phyloP scores from a whole-genome alignment of 371 early-diverging fungal species.

The Synchytrium microbalum region DNA sequence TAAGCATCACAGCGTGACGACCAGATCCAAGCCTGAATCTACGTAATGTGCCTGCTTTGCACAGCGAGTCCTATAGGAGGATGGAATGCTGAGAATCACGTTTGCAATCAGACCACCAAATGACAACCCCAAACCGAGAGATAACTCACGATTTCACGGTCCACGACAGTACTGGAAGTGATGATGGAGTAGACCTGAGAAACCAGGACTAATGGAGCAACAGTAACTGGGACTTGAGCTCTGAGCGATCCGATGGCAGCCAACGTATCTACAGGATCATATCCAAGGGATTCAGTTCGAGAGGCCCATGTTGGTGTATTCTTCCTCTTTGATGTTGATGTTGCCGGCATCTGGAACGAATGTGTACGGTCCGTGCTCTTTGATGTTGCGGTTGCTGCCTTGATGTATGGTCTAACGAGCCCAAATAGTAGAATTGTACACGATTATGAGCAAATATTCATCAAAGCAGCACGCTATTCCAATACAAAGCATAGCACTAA shows the following conservation, averaged over 20 bases:
- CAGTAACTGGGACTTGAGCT: neutral
- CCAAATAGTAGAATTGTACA: no score
- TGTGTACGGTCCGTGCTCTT: constrained; percentile 7
- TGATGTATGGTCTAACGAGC: no score
- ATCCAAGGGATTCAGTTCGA: neutral
- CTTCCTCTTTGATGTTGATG: no score
- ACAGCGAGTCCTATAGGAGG: neutral
- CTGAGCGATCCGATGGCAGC: neutral
- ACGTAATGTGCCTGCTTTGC: neutral
- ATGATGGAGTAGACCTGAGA: neutral
- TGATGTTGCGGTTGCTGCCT: no score
- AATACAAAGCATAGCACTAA: no score
- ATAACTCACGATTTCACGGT: neutral
- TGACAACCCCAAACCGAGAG: no score
- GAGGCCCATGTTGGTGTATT: neutral
- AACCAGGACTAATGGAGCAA: neutral
- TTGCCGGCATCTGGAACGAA: no score
- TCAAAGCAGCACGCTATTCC: no score
- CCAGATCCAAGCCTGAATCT: neutral
- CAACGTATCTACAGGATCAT: neutral
- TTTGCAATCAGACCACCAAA: no score
- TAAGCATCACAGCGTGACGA: neutral
- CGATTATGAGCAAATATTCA: no score
- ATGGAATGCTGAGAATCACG: no score
- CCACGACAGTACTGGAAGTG: neutral